Percentiles rank a stretch among this genome's conserved stretches.
phyloP scores from a whole-genome alignment of 2,329 filamentous ascomycete genomes.

The Aureobasidium sp. region DNA sequence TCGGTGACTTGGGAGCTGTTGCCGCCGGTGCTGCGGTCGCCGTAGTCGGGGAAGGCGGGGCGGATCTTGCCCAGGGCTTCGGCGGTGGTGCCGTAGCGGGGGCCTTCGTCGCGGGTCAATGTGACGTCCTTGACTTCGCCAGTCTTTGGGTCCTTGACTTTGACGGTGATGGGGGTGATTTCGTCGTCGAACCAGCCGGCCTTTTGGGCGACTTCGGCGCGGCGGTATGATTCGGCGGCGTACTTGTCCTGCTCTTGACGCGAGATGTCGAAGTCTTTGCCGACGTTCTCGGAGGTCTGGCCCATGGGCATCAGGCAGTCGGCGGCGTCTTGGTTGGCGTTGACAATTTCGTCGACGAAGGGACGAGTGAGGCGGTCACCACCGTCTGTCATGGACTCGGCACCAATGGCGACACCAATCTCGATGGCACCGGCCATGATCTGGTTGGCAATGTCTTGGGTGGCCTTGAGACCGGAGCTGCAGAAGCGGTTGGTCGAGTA shows the following conservation, averaged over 20 bases:
- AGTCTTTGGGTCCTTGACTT: conserved; percentile 72
- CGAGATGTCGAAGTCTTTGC: conserved; percentile 75
- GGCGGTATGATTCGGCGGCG: conserved; percentile 76
- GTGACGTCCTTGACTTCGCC: conserved; percentile 70
- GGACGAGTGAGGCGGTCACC: conserved; percentile 61
- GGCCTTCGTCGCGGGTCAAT: conserved; percentile 79
- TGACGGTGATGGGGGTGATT: conserved; percentile 79
- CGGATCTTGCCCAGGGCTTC: conserved; percentile 78
- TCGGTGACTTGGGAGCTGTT: conserved; percentile 95
- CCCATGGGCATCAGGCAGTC: conserved; percentile 97
- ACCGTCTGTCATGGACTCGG: conserved; percentile 74
- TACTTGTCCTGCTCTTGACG: conserved; percentile 76
- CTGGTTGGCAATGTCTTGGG: conserved; percentile 86
- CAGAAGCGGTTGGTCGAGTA: conserved; percentile 92
- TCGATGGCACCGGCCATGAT: conserved; percentile 76
- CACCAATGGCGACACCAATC: conserved; percentile 77
- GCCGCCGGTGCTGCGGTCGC: conserved; percentile 76
- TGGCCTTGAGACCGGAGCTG: conserved; percentile 89
- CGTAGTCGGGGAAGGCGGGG: conserved; percentile 82
- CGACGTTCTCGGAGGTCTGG: conserved; percentile 95
- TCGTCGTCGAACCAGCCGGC: conserved; percentile 87
- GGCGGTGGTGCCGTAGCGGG: conserved; percentile 79
- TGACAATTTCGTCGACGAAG: conserved; percentile 68
- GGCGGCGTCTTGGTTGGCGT: conserved; percentile 61
- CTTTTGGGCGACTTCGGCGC: conserved; percentile 85